Conservation (phyloP, 1,284 basidiomycete genomes). For the Blastosporella zonata region DNA sequence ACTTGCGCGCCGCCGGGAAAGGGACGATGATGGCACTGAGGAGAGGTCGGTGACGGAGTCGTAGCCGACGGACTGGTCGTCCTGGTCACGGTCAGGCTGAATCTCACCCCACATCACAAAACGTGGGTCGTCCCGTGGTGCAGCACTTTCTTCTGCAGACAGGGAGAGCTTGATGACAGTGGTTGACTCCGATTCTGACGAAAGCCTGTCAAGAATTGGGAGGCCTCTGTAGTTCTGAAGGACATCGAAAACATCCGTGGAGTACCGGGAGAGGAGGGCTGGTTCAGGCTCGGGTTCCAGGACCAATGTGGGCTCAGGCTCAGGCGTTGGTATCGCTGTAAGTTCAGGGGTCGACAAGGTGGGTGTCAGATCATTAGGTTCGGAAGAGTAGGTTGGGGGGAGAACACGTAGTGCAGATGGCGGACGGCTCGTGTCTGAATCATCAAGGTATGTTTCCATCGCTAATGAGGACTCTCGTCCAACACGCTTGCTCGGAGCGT, state of each 20-base stretch:
- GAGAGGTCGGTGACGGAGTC: constrained; percentile 49
- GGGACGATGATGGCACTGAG: constrained; percentile 32
- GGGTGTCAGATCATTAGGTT: constrained; percentile 15
- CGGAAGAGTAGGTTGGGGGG: constrained; percentile 16
- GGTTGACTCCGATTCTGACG: constrained; percentile 44
- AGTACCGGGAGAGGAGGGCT: constrained; percentile 57
- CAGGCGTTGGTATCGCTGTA: constrained; percentile 1
- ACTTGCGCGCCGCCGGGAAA: constrained; percentile 34
- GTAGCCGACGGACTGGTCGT: constrained; percentile 47
- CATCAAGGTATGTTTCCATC: constrained; percentile 18
- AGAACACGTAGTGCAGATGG: constrained; percentile 39
- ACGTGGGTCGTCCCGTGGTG: constrained; percentile 78
- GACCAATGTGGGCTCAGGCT: background rate
- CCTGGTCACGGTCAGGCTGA: constrained; percentile 42
- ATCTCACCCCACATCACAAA: constrained; percentile 87
- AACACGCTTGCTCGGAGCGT: constrained; percentile 21
- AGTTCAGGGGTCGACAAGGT: constrained; percentile 14
- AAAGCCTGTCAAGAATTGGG: constrained; percentile 61
- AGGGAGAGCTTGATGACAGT: constrained; percentile 66
- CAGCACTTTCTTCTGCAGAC: constrained; percentile 58
- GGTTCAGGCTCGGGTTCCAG: constrained; percentile 37
- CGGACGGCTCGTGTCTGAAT: constrained; percentile 31
- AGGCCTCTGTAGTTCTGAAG: constrained; percentile 78
- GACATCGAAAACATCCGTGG: constrained; percentile 74
- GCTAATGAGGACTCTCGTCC: constrained; percentile 19